Evolutionary conservation across 177 flowering plant genomes (phyloP).

Genomic region (Telopea speciosissima): DNA sequence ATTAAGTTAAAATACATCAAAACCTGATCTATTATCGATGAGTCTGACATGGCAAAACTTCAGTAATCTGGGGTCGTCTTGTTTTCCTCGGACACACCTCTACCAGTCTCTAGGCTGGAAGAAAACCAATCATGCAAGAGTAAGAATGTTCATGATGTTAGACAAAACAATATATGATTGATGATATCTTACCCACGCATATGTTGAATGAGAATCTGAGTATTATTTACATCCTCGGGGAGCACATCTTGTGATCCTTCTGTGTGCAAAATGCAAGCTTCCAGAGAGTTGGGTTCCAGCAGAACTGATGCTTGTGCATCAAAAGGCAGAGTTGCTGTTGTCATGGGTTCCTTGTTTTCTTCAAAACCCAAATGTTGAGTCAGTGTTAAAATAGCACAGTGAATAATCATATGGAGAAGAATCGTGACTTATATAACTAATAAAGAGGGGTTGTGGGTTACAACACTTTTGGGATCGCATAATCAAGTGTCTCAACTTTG

Average conservation of each 20-base stretch:
- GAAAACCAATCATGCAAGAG: background rate
- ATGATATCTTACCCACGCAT: conserved; percentile 19
- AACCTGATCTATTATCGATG: background rate
- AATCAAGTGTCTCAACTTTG: background rate
- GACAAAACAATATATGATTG: background rate
- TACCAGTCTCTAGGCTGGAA: conserved; percentile 4
- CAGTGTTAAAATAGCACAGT: background rate
- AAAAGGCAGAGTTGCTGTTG: background rate
- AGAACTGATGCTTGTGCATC: conserved; percentile 8
- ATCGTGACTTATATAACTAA: background rate
- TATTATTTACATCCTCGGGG: conserved; percentile 13
- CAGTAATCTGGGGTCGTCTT: conserved; percentile 9
- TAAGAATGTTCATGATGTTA: background rate
- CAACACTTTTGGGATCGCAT: background rate
- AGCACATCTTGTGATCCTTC: conserved; percentile 19
- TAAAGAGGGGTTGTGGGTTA: background rate
- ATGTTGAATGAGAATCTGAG: conserved; percentile 20
- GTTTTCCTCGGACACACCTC: background rate
- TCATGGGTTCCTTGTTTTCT: background rate
- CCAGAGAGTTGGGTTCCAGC: conserved; percentile 15
- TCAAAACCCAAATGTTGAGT: background rate
- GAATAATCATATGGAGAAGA: background rate
- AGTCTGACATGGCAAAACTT: background rate
- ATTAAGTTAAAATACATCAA: background rate
- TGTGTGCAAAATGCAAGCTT: conserved; percentile 15